Evolutionary conservation across 2,329 filamentous ascomycete species (phyloP), one percentile per base, ranked within the genome.

Genomic region (Phialocephala subalpina): DNA sequence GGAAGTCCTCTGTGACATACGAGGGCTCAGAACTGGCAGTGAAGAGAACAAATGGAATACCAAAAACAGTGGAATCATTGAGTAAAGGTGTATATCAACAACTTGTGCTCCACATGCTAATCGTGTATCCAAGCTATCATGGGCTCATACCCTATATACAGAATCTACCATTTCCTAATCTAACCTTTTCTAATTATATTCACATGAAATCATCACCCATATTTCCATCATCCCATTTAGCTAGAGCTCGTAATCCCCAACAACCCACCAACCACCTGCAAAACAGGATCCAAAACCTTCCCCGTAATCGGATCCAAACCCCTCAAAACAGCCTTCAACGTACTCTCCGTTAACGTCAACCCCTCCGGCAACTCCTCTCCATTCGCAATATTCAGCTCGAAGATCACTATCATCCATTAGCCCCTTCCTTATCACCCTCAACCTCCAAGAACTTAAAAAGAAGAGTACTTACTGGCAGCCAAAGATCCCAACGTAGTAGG

Each of bases 301-400:
- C 49, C 36, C 1, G 52, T 62, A 14, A 49, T n/a, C 2, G 60
- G 52, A 62, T 49, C 60, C 16, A 62, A 42, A 3, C 52, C 60
- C 35, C 55, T 58, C 22, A 62, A 55, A 5, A 33, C 58, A 40
- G 53, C 61, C 53, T 64, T 62, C 16, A 67, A 33, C 7, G 57
- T 57, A n/a, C 16, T 36, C 25, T 62, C 55, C 0, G 36, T 58
- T 7, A 67, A 42, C n/a, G 38, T 56, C 58, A 67, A 35, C 0
- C 58, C 62, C 35, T 67, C 62, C 2, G 58, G 59, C 25, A 67
- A 16, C 35, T 25, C 58, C 22, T 67, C 66, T 29, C 36, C 45
- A 52, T 62, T 64, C 1, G 38, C 59, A 29, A 53, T 25, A 40
- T 60, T 61, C 7, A 64, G 20, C 22, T 62, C 52, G 11, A 59